phyloP scores from a whole-genome alignment of 169 alveolate genomes.

The Besnoitia besnoiti region DNA sequence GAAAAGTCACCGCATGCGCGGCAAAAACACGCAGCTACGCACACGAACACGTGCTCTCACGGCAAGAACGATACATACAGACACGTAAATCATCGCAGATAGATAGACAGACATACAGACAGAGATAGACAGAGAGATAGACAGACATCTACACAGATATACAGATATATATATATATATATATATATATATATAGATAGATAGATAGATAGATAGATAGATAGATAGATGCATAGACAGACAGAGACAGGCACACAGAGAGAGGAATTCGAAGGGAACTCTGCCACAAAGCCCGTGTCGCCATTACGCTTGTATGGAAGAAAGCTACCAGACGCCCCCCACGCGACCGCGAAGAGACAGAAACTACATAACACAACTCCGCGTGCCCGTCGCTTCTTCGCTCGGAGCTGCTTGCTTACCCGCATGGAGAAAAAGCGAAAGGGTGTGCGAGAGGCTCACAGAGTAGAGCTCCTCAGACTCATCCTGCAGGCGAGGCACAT shows the following conservation, averaged over 20 bases:
- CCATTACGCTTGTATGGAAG: no score
- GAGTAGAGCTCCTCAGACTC: conserved; percentile 27
- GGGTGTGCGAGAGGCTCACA: background rate
- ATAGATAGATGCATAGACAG: no score
- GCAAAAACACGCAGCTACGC: background rate
- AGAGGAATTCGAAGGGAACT: no score
- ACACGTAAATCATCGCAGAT: background rate
- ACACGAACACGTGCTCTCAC: no score
- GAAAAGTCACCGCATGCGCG: no score
- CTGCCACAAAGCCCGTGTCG: no score
- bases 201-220: no score
- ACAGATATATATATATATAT: no score
- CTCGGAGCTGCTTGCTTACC: background rate
- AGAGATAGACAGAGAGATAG: background rate
- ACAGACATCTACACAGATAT: background rate
- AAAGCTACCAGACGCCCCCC: no score
- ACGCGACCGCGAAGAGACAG: no score
- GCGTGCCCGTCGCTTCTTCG: background rate
- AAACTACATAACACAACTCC: no score
- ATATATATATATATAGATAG: no score
- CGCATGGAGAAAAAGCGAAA: conserved; percentile 34
- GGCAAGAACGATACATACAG: background rate
- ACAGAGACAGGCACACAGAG: background rate
- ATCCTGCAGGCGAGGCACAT: background rate
- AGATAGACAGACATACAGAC: background rate